These are phyloP conservation scores for Scedosporium boydii DNA, from an alignment of 2,329 filamentous ascomycete species.

Conservation along the genomic window DNA sequence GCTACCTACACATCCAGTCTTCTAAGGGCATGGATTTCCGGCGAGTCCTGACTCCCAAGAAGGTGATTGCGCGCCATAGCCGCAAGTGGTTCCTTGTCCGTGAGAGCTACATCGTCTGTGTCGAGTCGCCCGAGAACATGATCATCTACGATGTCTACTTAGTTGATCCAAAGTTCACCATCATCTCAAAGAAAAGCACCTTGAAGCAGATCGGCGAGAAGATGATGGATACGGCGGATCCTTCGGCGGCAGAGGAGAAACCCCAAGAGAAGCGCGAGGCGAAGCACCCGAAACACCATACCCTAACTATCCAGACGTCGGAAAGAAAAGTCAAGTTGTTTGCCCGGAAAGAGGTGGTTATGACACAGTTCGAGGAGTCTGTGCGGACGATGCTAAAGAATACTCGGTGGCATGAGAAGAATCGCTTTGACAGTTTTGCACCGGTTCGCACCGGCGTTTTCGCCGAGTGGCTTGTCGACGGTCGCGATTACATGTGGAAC, in stretches of 20 bases:
- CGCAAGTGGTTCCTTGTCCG: constrained; percentile 98
- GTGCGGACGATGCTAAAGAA: constrained; percentile 76
- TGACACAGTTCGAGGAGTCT: constrained; percentile 89
- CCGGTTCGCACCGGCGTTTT: constrained; percentile 80
- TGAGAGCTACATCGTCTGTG: constrained; percentile 94
- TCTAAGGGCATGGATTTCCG: constrained; percentile 82
- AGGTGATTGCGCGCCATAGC: constrained; percentile 72
- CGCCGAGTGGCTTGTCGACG: constrained; percentile 94
- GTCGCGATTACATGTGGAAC: constrained; percentile 98
- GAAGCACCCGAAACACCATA: constrained; percentile 57
- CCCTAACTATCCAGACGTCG: constrained; percentile 78
- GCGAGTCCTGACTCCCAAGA: constrained; percentile 66
- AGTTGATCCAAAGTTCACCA: constrained; percentile 80
- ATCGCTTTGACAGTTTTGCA: constrained; percentile 89
- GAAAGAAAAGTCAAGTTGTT: constrained; percentile 88
- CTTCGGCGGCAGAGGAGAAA: constrained; percentile 3
- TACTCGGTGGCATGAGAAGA: constrained; percentile 73
- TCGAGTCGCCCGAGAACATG: constrained; percentile 98
- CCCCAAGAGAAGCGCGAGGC: no score
- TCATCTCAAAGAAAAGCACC: constrained; percentile 62
- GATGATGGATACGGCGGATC: constrained; percentile 33
- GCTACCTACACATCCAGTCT: constrained; percentile 84
- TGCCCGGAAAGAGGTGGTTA: constrained; percentile 79
- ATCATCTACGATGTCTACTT: constrained; percentile 98
- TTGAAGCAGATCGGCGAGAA: constrained; percentile 44